These are phyloP conservation scores for Phytopythium montanum DNA, from an alignment of 352 stramenopile species.

Conservation along the genomic window DNA sequence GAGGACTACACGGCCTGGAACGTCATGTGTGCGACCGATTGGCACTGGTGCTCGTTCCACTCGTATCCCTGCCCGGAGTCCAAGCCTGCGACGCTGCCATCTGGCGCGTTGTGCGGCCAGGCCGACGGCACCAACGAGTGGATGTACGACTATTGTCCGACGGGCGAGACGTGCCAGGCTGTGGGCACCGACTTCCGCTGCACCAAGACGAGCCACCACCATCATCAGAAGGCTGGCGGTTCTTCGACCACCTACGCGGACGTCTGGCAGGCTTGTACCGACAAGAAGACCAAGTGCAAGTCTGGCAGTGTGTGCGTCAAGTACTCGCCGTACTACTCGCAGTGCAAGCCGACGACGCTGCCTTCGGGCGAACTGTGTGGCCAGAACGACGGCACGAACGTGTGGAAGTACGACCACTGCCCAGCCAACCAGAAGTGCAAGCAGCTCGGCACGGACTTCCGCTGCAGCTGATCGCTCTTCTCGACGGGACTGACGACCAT, in stretches of 20 bases:
- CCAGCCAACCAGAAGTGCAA: slow-evolving; percentile 24
- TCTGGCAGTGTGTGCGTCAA: slow-evolving; percentile 15
- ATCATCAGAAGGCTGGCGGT: background rate
- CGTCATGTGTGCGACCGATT: slow-evolving; percentile 10
- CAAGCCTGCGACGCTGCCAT: slow-evolving; percentile 22
- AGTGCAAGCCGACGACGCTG: slow-evolving; percentile 24
- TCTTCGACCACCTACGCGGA: slow-evolving; percentile 4
- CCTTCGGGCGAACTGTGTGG: slow-evolving; percentile 21
- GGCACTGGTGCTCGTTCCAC: slow-evolving; percentile 18
- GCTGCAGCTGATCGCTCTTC: slow-evolving; percentile 11
- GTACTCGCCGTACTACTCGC: slow-evolving; percentile 28
- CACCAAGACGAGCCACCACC: slow-evolving; percentile 4
- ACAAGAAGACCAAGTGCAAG: slow-evolving; percentile 9
- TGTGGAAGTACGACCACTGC: slow-evolving; percentile 30
- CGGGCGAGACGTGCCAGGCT: slow-evolving; percentile 6
- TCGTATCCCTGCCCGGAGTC: slow-evolving; percentile 28
- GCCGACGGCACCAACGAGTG: slow-evolving; percentile 23
- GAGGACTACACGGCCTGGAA: slow-evolving; percentile 15
- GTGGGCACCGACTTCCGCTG: slow-evolving; percentile 10
- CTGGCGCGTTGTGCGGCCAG: slow-evolving; percentile 27
- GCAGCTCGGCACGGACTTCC: slow-evolving; percentile 18
- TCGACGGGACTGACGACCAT: background rate
- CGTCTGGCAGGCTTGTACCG: slow-evolving; percentile 19
- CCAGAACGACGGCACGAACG: slow-evolving; percentile 31
- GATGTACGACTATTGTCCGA: slow-evolving; percentile 25